These are phyloP conservation scores for Plasmodium cynomolgi DNA, from an alignment of 169 alveolate genomes.

Conservation along the genomic window DNA sequence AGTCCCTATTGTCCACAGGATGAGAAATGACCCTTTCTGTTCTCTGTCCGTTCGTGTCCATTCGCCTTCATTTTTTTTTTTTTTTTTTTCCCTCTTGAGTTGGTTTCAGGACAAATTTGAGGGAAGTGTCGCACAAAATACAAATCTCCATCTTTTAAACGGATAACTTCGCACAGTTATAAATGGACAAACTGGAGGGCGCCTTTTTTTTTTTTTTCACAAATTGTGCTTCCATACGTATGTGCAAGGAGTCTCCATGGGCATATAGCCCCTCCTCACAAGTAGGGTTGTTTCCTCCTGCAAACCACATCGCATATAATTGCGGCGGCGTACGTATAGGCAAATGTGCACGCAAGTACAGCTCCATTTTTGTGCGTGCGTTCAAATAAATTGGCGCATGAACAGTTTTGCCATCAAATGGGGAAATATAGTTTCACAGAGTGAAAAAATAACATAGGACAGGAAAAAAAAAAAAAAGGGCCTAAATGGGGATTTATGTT, in stretches of 20 bases:
- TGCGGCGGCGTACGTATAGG: neutral
- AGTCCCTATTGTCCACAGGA: neutral
- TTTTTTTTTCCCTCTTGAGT: neutral
- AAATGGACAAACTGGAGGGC: neutral
- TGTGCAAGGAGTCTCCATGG: neutral
- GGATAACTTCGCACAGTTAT: neutral
- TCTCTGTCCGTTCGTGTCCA: neutral
- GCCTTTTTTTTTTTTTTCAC: neutral
- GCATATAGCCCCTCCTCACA: neutral
- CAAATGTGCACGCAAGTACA: neutral
- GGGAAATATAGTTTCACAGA: neutral
- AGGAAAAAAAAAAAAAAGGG: neutral
- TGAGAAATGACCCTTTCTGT: neutral
- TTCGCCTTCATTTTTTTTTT: slow-evolving; percentile 4
- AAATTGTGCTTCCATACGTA: neutral
- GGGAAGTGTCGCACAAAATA: neutral
- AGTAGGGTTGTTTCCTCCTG: neutral
- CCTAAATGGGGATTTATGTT: neutral
- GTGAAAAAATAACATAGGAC: neutral
- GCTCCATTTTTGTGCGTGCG: neutral
- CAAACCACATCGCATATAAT: neutral
- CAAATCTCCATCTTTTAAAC: neutral
- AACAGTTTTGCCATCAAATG: neutral
- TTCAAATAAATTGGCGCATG: neutral
- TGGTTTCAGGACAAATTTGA: neutral